Base-by-base conservation (phyloP, 1,284 basidiomycete genomes). In the Lignosus rhinocerotis region DNA sequence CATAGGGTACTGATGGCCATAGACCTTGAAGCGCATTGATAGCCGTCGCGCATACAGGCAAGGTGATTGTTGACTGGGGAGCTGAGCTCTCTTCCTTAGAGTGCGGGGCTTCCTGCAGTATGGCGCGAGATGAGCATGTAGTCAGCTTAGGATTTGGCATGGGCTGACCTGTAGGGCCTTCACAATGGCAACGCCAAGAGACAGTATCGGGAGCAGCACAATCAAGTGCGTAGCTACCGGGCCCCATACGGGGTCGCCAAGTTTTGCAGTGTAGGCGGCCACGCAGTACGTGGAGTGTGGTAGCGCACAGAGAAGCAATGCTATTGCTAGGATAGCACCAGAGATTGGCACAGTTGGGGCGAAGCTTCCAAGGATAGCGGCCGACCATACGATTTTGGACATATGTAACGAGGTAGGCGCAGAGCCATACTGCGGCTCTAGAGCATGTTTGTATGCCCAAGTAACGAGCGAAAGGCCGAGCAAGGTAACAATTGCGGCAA, bases 221-320 rank as follows among this genome's bases (percentile, higher is more conserved):
- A 71, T 58, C 17, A 74, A 63, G 72, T 92, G 88, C 1, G 85
- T 82, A 8, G 80, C 62, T 12, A 82, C 74, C 19, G 88, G 80
- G 0, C 88, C 89, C 67, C 78, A 72, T n/a, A 84, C 57, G 14
- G 84, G 78, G 62, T 82, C 76, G 33, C 75, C 75, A 62, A 72
- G 70, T 60, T 84, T 78, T 19, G 81, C 80, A 12, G 85, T 83
- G 72, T 78, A 80, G 19, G 81, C 79, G 25, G 84, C 80, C 25
- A 81, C 72, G 80, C 83, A 88, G 64, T 89, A 88, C 10, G 83
- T 81, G 12, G 83, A 77, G 61, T 82, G 78, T 1, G 90, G 87
- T 42, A 87, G 78, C 34, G 78, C 67, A 56, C 79, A 76, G n/a
- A 88, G 69, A 32, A 82, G 67, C 2, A 77, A 54, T 17, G 80